phyloP scores from a whole-genome alignment of 108 stramenopile species.

The Cyclotella kingstonii region DNA sequence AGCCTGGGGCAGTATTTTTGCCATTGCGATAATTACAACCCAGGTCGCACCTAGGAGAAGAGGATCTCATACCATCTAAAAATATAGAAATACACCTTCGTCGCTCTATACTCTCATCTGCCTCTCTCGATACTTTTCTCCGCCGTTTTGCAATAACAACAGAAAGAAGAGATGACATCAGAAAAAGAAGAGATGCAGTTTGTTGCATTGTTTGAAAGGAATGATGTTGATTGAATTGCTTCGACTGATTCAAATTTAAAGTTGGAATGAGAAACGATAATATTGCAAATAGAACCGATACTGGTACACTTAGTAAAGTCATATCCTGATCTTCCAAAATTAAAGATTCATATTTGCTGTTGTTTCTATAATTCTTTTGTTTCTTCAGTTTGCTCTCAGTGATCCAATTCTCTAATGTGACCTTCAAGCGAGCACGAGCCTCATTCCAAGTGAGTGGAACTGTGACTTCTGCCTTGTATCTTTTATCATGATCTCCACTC shows the following conservation, averaged over 20 bases:
- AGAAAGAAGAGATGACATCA: slow-evolving; percentile 20
- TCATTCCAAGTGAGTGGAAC: slow-evolving; percentile 33
- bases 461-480: not conserved
- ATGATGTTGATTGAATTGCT: not conserved
- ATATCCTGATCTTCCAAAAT: slow-evolving; percentile 19
- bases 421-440: slow-evolving; percentile 16
- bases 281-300: slow-evolving; percentile 6
- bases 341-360: not conserved
- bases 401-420: slow-evolving; percentile 19
- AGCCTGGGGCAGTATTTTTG: not conserved
- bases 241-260: not conserved
- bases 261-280: slow-evolving; percentile 21
- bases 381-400: not conserved
- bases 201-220: slow-evolving; percentile 19
- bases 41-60: not conserved
- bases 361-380: slow-evolving; percentile 1
- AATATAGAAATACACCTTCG: slow-evolving; percentile 37
- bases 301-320: slow-evolving; percentile 15
- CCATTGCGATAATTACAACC: not conserved
- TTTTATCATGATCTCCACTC: not conserved
- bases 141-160: slow-evolving; percentile 21
- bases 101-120: slow-evolving; percentile 33
- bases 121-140: slow-evolving; percentile 27
- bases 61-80: slow-evolving; percentile 28
- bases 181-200: slow-evolving; percentile 20